Base-by-base conservation (phyloP, 139 green algal species). In the Edaphochlamys debaryana region DNA sequence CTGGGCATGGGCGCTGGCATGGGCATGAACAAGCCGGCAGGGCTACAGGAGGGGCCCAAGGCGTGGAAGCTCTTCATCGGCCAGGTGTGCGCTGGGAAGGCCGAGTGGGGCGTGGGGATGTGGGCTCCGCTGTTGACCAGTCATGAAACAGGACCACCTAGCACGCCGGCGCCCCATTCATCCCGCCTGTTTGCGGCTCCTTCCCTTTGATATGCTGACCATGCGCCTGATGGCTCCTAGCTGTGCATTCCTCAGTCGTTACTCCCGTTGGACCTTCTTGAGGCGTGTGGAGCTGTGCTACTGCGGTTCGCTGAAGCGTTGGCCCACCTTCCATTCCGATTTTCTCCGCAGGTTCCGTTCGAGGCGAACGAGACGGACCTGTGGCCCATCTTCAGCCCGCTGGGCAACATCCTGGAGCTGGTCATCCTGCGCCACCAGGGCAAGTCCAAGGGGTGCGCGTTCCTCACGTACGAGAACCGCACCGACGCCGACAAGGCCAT, bases 371-470 rank as follows among this genome's bases (percentile, higher is more conserved):
- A 93, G 77, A 79, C 79, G 32, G 87, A 91, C 73, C 75, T 93
- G 63, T 93, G 89, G 89, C 79, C 78, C 45, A 71, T 93, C 36
- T 93, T 93, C 73, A 78, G 34, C 50, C 74, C 83, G 0, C 45
- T 93, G 22, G 89, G 89, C 67, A 88, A 82, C 71, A 91, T 93
- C 56, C 78, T 91, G 36, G 89, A 93, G 84, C 85, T 93, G 29
- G 88, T 91, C 19, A 68, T 91, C 48, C 66, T 93, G 86, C 84
- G 85, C 36, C 85, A 78, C n/a, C 62, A 86, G 38, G 87, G 87
- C 66, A 85, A 87, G 69, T 85, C 70, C 68, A 87, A 85, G 69
- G 89, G 89, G 32, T 91, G 87, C 68, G 89, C 86, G 0, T 93
- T 93, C 80, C 84, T 93, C 45, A 93, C 89, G 3, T 93, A 88